Conservation (phyloP, 768 basidiomycete species). For the Boletus speciosus region DNA sequence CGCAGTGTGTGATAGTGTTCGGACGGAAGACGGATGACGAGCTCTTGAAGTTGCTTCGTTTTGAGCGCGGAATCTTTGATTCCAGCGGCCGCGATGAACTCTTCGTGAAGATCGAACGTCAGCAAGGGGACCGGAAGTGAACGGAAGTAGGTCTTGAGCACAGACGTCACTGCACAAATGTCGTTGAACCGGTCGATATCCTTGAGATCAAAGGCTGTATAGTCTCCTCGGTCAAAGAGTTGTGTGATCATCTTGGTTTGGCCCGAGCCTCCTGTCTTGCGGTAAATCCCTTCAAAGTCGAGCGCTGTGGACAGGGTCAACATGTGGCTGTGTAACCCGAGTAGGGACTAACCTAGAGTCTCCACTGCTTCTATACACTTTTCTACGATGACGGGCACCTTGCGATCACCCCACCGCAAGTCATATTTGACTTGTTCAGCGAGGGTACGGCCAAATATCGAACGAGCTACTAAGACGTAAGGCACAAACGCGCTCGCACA, state of each 20-base stretch:
- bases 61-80: conserved; percentile 62
- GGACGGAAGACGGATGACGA: conserved; percentile 74
- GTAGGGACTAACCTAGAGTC: conserved; percentile 55
- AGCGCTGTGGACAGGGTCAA: conserved; percentile 51
- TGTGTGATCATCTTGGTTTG: conserved; percentile 93
- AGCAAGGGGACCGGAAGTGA: conserved; percentile 87
- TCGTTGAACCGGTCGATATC: conserved; percentile 94
- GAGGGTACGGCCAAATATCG: conserved; percentile 92
- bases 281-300: conserved; percentile 97
- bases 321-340: neutral
- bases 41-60: conserved; percentile 55
- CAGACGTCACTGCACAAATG: conserved; percentile 93
- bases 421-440: conserved; percentile 78
- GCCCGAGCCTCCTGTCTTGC: conserved; percentile 91
- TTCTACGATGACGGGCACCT: conserved; percentile 85
- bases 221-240: conserved; percentile 91
- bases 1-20: conserved; percentile 87
- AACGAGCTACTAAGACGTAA: conserved; percentile 52
- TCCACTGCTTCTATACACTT: conserved; percentile 97
- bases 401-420: conserved; percentile 51
- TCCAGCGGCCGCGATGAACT: conserved; percentile 75
- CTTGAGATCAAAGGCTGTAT: conserved; percentile 80
- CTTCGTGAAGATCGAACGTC: conserved; percentile 87
- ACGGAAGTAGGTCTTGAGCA: conserved; percentile 95
- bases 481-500: conserved; percentile 10